Evolutionary conservation across 2,329 filamentous ascomycete species (phyloP).

Genomic region (Aspergillus unguis): DNA sequence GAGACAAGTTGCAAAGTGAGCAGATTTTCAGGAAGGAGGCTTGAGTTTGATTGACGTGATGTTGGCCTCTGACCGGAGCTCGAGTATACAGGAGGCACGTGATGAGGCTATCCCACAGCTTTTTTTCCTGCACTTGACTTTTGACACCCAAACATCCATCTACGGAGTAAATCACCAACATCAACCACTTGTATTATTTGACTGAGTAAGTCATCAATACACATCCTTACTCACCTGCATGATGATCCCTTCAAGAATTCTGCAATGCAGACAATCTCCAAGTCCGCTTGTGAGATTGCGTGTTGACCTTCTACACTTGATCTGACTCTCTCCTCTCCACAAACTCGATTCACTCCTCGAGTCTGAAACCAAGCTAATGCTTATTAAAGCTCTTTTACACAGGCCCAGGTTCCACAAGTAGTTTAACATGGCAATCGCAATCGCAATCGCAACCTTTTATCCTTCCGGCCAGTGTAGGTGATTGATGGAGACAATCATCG

Average conservation of each 20-base stretch:
- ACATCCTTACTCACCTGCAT: conserved; percentile 11
- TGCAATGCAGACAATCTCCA: conserved; percentile 47
- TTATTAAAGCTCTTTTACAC: too few relatives aligned
- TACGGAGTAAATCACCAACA: not conserved
- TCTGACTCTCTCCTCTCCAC: conserved; percentile 28
- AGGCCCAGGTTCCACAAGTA: too few relatives aligned
- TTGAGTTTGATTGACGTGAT: conserved; percentile 11
- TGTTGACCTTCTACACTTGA: conserved; percentile 50
- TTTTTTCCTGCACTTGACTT: conserved; percentile 4
- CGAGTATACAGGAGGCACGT: conserved; percentile 26
- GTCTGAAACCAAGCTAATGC: too few relatives aligned
- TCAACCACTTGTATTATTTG: too few relatives aligned
- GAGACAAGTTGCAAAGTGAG: not conserved
- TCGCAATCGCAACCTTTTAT: too few relatives aligned
- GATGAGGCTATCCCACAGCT: conserved; percentile 20
- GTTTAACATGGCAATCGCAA: too few relatives aligned
- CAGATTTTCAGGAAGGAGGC: not conserved
- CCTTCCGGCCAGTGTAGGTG: too few relatives aligned
- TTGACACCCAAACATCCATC: not conserved
- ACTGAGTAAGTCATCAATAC: not conserved
- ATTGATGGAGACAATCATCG: too few relatives aligned
- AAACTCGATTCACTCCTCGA: too few relatives aligned
- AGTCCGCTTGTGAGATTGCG: conserved; percentile 37
- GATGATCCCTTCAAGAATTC: conserved; percentile 46
- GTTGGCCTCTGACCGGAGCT: conserved; percentile 15